Conservation (phyloP, 495 filamentous ascomycete species). For the Achaetomiella virescens region DNA sequence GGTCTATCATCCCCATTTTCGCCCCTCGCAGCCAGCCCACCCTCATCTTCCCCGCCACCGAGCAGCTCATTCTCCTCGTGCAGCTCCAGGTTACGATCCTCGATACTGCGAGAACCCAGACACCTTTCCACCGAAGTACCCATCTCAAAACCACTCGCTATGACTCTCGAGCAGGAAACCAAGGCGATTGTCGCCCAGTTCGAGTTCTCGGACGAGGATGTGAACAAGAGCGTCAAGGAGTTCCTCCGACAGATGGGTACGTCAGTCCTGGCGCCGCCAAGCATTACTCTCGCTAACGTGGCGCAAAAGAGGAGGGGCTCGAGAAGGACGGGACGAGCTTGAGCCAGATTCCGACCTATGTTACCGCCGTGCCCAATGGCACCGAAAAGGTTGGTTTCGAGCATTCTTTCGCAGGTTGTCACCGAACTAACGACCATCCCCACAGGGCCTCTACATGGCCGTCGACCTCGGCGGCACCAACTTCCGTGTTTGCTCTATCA, state of each 20-base stretch:
- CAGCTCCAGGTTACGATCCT: conserved; percentile 24
- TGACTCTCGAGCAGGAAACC: conserved; percentile 65
- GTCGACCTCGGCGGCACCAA: conserved; percentile 97
- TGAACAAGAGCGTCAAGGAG: conserved; percentile 72
- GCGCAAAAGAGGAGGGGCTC: conserved; percentile 63
- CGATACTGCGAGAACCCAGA: conserved; percentile 41
- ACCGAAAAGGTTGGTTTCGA: conserved; percentile 69
- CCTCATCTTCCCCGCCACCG: conserved; percentile 31
- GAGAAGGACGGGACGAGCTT: conserved; percentile 69
- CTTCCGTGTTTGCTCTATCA: conserved; percentile 92
- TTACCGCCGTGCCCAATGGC: conserved; percentile 92
- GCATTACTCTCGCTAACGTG: not conserved
- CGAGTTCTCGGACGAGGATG: conserved; percentile 72
- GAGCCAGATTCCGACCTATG: conserved; percentile 95
- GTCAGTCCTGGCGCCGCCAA: conserved; percentile 21
- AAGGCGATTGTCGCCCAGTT: conserved; percentile 77
- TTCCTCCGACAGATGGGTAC: conserved; percentile 79
- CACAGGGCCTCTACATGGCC: conserved; percentile 85
- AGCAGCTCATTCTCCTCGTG: conserved; percentile 38
- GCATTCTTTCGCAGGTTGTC: not conserved
- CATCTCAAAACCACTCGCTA: conserved; percentile 41
- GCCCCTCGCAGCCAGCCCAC: conserved; percentile 27
- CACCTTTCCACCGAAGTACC: conserved; percentile 43
- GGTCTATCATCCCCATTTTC: not conserved
- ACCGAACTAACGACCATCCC: not conserved